Evolutionary conservation across 2,329 filamentous ascomycete genomes (phyloP).

Genomic region (Talaromyces atroroseus): DNA sequence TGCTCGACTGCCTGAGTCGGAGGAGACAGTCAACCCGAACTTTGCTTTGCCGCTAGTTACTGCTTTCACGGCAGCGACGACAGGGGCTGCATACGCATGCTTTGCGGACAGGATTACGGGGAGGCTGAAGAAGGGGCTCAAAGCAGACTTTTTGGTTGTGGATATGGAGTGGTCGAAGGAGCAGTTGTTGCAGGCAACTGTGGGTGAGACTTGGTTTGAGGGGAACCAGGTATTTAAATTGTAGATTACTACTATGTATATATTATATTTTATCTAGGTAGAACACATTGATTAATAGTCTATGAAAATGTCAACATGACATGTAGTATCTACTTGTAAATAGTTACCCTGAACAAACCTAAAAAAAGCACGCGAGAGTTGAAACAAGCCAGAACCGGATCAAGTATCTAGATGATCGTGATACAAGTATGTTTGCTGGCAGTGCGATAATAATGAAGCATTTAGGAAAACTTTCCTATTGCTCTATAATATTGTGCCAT

Average conservation of each 20-base stretch:
- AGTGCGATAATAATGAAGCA: too few species aligned
- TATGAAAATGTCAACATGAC: too few species aligned
- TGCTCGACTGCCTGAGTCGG: constrained; percentile 35
- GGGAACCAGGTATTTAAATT: constrained; percentile 29
- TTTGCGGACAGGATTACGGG: constrained; percentile 42
- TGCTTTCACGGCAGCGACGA: constrained; percentile 41
- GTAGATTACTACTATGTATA: neutral
- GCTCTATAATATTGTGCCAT: too few species aligned
- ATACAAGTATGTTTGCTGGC: too few species aligned
- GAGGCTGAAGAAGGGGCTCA: constrained; percentile 32
- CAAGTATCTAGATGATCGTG: too few species aligned
- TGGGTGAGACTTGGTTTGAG: constrained; percentile 43
- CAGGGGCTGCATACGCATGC: constrained; percentile 43
- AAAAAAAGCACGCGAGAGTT: too few species aligned
- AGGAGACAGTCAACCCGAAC: constrained; percentile 38
- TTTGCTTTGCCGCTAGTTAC: constrained; percentile 39
- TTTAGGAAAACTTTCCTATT: too few species aligned
- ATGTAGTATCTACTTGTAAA: too few species aligned
- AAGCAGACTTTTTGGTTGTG: constrained; percentile 44
- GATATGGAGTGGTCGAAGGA: constrained; percentile 40
- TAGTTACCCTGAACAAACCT: too few species aligned
- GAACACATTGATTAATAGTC: too few species aligned
- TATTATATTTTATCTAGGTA: neutral
- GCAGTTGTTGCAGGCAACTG: constrained; percentile 36
- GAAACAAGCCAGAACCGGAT: too few species aligned